Evolutionary conservation across 805 yeast genomes (phyloP), one percentile per base, ranked within the genome.

Genomic region (Saccharomycopsis lassenensis): DNA sequence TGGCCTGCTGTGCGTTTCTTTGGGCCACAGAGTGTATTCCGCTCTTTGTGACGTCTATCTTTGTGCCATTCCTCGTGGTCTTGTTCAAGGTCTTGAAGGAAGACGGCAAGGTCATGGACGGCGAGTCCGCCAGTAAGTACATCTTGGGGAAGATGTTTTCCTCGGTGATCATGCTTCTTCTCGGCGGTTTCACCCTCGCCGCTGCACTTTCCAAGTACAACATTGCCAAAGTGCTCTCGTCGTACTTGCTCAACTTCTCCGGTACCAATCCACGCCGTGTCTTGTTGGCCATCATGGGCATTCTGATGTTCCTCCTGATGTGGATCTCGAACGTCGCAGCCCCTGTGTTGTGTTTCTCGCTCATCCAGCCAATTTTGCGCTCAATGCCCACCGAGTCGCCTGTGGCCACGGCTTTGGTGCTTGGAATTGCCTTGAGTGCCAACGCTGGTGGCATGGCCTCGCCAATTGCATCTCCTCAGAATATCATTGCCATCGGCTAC

Each of bases 11-110:
- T 1, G 89, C 97, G 0, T 54, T 87, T 33, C 61, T 89, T 17
- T 89, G 98, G 98, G 96, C 97, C 0, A 83, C 96, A 7, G 98
- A 89, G 52, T 72, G 95, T 0, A 74, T 89, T 45, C 98, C 98
- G 5, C 62, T 89, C 31, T 91, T 85, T 57, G 93, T 81, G 11
- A 89, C 98, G 1, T 79, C 96, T 0, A 56, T 89, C 38, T 50
- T 84, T 26, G 71, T 91, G n/a, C 98, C 98, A 1, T 62, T 91
- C 33, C 59, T 89, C 37, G 74, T 84, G 29, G 94, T 91, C 1
- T 56, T 75, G 1, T 64, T 85, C 15, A 71, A 76, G 3, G 85
- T 85, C 1, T 57, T 82, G 47, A 77, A 74, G 49, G 50, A 56
- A n/a, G 61, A 61, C 23, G 65, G 40, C 52, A 23, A 32, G 17